Evolutionary conservation across 2,329 filamentous ascomycete species (phyloP).

Genomic region (Exophiala mesophila): DNA sequence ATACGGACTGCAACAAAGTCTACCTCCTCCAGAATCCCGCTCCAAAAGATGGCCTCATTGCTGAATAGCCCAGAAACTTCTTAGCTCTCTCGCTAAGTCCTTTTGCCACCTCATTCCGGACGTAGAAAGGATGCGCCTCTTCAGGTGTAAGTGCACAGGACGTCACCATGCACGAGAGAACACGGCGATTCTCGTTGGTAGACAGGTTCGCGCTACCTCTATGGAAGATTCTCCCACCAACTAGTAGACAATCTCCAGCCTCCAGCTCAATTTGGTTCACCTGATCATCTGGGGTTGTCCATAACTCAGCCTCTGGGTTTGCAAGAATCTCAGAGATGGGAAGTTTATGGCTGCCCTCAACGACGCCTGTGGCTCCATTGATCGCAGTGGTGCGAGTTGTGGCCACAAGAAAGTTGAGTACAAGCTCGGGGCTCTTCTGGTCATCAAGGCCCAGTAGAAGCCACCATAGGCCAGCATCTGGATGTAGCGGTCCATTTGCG

Average conservation of each 20-base stretch:
- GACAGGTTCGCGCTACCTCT: background rate
- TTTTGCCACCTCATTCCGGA: background rate
- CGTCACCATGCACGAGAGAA: background rate
- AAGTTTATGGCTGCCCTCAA: background rate
- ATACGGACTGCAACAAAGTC: too few relatives aligned
- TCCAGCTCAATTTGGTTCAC: background rate
- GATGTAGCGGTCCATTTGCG: constrained; percentile 8
- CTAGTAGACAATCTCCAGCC: background rate
- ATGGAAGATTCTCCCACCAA: constrained; percentile 1
- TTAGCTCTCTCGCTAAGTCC: background rate
- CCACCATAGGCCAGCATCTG: background rate
- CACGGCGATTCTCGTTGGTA: background rate
- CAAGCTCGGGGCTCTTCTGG: background rate
- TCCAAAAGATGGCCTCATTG: background rate
- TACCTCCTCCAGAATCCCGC: background rate
- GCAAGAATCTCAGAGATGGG: background rate
- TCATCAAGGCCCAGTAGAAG: background rate
- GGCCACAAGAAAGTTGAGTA: constrained; percentile 4
- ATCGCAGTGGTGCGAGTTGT: background rate
- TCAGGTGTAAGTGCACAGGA: background rate
- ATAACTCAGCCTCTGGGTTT: background rate
- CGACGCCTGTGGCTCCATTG: background rate
- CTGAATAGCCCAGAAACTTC: background rate
- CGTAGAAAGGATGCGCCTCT: background rate
- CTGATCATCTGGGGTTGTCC: background rate